phyloP scores from a whole-genome alignment of 169 alveolate genomes.

The Cryptosporidium baileyi region DNA sequence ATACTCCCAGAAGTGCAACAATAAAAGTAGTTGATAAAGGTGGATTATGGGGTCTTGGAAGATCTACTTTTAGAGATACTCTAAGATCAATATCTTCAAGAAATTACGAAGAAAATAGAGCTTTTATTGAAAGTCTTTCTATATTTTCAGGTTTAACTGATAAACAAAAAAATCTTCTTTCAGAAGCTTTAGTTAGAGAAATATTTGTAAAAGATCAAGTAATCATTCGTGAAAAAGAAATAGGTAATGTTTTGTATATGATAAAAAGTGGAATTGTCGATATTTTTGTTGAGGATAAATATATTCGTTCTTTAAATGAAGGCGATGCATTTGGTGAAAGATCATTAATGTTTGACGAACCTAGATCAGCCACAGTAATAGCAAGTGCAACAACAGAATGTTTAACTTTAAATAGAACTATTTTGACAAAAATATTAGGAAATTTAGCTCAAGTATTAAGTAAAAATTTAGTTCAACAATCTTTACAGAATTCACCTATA shows the following conservation, averaged over 20 bases:
- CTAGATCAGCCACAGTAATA: slow-evolving; percentile 91
- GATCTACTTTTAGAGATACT: slow-evolving; percentile 89
- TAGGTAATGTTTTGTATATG: slow-evolving; percentile 89
- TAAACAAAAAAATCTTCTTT: slow-evolving; percentile 86
- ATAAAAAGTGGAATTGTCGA: slow-evolving; percentile 88
- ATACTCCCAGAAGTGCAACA: slow-evolving; percentile 97
- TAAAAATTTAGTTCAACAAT: slow-evolving; percentile 43
- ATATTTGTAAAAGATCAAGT: slow-evolving; percentile 81
- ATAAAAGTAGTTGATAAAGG: slow-evolving; percentile 87
- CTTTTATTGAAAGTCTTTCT: slow-evolving; percentile 87
- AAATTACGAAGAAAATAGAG: slow-evolving; percentile 88
- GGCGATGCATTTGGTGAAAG: slow-evolving; percentile 95
- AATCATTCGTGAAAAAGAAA: slow-evolving; percentile 90
- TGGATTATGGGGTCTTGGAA: slow-evolving; percentile 92
- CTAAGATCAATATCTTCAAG: slow-evolving; percentile 85
- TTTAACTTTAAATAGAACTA: slow-evolving; percentile 82
- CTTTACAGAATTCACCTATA: slow-evolving; percentile 82
- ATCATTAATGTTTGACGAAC: slow-evolving; percentile 89
- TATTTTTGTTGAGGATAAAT: slow-evolving; percentile 81
- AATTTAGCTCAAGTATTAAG: slow-evolving; percentile 84
- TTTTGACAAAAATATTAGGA: slow-evolving; percentile 84
- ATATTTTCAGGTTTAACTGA: slow-evolving; percentile 87
- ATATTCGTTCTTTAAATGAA: slow-evolving; percentile 74
- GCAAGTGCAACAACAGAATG: slow-evolving; percentile 86
- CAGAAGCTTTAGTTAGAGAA: slow-evolving; percentile 87